Base-by-base conservation (phyloP, 768 basidiomycete genomes). In the Pleurotus tuber-regium region DNA sequence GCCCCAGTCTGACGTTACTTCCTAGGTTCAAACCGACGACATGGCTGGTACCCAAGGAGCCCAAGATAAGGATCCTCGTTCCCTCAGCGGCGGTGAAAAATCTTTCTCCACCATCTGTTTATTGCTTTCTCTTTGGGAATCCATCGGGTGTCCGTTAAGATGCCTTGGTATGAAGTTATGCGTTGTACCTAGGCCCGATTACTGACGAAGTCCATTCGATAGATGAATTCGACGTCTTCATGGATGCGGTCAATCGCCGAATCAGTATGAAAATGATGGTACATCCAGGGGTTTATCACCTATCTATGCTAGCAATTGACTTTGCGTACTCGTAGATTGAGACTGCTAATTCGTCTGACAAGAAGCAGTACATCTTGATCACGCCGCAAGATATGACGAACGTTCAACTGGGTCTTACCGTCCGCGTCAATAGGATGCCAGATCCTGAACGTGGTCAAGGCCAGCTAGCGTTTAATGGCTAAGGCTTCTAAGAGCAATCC, bases 221-320 rank as follows among this genome's bases (percentile, higher is more conserved):
- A 84, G 97, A 99, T 61, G 97, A 99, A 66, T 99, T 97, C 63
- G 96, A 98, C 60, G 96, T 98, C 9, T 98, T 96, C 75, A 93
- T 98, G 91, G 92, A 95, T 63, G 90, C 90, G 19, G 85, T 92
- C 53, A 92, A 92, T 65, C 83, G 97, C 16, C 84, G 86, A 41
- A 88, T 96, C 61, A 89, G 89, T 54, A 97, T 96, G 86, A 90
- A 84, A 68, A 93, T 96, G 89, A 89, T 98, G 83, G 89, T 92
- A 51, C 14, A 81, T 63, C n/a, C 18, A 30, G 4, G 24, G 16
- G 16, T 16, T 18, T 6, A 38, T 19, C 30, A 29, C 41, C 19
- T n/a, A n/a, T 35, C 31, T 48, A 44, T 12, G 21, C 12, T 19
- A 49, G 12, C 33, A 16, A 25, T 10, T 8, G 19, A 24, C 16